Evolutionary conservation across 495 filamentous ascomycete species (phyloP).

Genomic region (Glutinoglossum americanum): DNA sequence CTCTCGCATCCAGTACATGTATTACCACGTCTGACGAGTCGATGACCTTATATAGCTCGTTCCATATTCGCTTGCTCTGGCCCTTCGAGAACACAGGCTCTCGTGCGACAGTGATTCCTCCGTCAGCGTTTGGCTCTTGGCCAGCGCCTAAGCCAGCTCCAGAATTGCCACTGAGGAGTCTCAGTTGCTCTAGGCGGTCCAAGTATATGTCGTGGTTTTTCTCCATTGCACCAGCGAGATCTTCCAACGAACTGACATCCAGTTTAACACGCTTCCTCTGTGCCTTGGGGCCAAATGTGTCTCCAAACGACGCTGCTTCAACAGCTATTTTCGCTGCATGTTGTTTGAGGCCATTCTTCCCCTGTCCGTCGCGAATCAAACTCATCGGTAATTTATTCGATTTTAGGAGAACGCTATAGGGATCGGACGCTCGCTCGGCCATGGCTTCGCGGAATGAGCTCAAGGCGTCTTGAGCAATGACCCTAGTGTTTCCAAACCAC

Average conservation of each 20-base stretch:
- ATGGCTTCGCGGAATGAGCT: slow-evolving; percentile 79
- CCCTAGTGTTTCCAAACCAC: slow-evolving; percentile 47
- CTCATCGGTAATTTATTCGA: slow-evolving; percentile 85
- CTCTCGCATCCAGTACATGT: slow-evolving; percentile 83
- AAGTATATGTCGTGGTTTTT: slow-evolving; percentile 60
- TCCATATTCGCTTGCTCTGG: slow-evolving; percentile 89
- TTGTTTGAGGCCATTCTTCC: slow-evolving; percentile 64
- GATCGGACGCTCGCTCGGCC: slow-evolving; percentile 71
- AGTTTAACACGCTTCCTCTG: slow-evolving; percentile 84
- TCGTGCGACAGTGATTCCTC: slow-evolving; percentile 41
- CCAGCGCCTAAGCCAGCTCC: slow-evolving; percentile 28
- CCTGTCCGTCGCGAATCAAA: slow-evolving; percentile 43
- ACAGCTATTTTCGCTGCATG: slow-evolving; percentile 89
- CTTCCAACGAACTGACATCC: slow-evolving; percentile 53
- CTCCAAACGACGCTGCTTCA: slow-evolving; percentile 62
- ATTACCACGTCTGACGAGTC: slow-evolving; percentile 92
- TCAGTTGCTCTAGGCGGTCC: slow-evolving; percentile 48
- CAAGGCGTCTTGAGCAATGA: slow-evolving; percentile 46
- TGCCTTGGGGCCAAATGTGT: slow-evolving; percentile 83
- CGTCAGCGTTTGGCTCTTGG: slow-evolving; percentile 17
- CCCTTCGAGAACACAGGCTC: slow-evolving; percentile 90
- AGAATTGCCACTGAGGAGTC: slow-evolving; percentile 44
- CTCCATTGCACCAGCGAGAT: slow-evolving; percentile 57
- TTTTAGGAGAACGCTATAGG: slow-evolving; percentile 80
- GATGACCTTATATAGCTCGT: slow-evolving; percentile 95